Conservation (phyloP, 1,139 yeast genomes). For the Geotrichum phurueaensis region DNA sequence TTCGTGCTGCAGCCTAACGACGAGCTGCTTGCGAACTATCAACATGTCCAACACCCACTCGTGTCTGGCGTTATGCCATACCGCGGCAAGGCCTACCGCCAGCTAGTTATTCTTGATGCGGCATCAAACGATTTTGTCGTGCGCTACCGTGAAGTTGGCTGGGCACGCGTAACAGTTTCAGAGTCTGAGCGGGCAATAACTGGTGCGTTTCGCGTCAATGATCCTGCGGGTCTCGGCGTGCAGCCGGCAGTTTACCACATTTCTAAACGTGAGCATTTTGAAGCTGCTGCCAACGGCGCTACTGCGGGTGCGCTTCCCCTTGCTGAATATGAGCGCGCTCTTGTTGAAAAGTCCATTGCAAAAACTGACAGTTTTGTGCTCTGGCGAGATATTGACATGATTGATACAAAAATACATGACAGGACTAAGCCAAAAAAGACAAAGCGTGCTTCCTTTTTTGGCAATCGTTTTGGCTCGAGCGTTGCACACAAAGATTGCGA, state of each 20-base stretch:
- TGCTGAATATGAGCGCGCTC: constrained; percentile 20
- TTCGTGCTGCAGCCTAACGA: background rate
- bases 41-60: background rate
- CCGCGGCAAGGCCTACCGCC: constrained; percentile 29
- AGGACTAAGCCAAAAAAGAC: background rate
- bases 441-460: background rate
- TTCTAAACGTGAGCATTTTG: constrained; percentile 20
- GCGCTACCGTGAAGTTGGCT: constrained; percentile 30
- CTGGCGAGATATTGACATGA: constrained; percentile 34
- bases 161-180: constrained; percentile 32
- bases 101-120: constrained; percentile 19
- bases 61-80: constrained; percentile 11
- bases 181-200: constrained; percentile 19
- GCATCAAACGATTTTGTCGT: constrained; percentile 19
- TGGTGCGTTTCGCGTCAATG: constrained; percentile 35
- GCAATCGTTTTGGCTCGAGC: background rate
- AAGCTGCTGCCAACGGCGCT: constrained; percentile 5
- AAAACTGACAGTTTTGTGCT: constrained; percentile 23
- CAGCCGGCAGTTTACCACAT: constrained; percentile 31
- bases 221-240: constrained; percentile 31
- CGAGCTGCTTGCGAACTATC: background rate
- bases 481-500: background rate
- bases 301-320: background rate
- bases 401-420: constrained; percentile 23
- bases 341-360: constrained; percentile 12